A percentile compares a stretch with the other conserved stretches of the same genome.
phyloP scores from a whole-genome alignment of 1,284 basidiomycete species.

The Heliocybe sulcata region DNA sequence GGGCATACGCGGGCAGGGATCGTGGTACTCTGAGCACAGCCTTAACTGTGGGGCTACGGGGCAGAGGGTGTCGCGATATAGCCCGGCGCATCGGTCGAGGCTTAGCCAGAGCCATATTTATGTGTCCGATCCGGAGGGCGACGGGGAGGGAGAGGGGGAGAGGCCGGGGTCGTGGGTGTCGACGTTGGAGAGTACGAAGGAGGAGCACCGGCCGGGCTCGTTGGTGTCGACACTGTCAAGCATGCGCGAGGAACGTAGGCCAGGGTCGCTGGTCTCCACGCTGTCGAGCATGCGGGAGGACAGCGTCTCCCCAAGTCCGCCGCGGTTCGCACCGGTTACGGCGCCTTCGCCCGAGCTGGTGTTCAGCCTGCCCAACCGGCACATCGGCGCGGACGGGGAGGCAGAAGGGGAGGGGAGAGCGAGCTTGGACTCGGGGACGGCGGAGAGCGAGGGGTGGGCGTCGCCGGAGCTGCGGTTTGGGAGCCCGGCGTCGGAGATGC shows the following conservation, averaged over 20 bases:
- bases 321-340: not conserved
- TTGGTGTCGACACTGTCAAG: too few relatives aligned
- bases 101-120: not conserved
- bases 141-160: not conserved
- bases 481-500: too few relatives aligned
- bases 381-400: not conserved
- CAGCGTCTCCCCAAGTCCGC: not conserved
- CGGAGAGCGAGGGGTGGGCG: not conserved
- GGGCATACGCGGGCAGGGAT: too few relatives aligned
- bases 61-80: too few relatives aligned
- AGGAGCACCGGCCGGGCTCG: too few relatives aligned
- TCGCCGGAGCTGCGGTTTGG: not conserved
- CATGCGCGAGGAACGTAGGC: too few relatives aligned
- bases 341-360: not conserved
- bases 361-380: not conserved
- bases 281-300: not conserved
- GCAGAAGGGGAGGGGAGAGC: not conserved
- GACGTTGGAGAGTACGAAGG: too few relatives aligned
- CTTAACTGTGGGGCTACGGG: too few relatives aligned
- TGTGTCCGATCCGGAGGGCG: not conserved
- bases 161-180: not conserved
- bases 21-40: too few relatives aligned
- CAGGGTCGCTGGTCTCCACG: not conserved
- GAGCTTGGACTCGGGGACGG: not conserved
- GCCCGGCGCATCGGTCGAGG: not conserved